Base-by-base conservation (phyloP, 768 basidiomycete species). In the Naganishia kalamii region DNA sequence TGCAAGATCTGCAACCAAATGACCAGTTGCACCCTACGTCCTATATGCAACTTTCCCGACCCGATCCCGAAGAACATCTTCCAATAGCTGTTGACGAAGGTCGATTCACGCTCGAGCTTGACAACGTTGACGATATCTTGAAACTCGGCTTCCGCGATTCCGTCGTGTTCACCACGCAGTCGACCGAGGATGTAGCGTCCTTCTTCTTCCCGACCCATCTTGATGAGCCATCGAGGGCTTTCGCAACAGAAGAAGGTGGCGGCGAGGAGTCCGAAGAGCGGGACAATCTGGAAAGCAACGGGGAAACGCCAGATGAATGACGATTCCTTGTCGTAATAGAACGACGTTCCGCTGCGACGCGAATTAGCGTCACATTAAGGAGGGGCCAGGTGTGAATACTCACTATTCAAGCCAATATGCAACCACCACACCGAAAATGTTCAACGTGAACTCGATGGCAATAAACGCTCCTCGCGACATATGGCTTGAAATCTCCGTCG, bases 161-260 rank as follows among this genome's bases (percentile, higher is more conserved):
- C 40, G 33, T 35, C 46, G 27, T 35, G 25, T 33, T 70, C 66
- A 3, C 57, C 59, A 21, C 65, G 47, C 13, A 70, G 29, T 7
- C 33, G 15, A 21, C 54, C 68, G 17, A 70, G 60, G 33, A 70
- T 60, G 10, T 68, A 48, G 4, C 64, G 60, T 10, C 62, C 66
- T 44, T 70, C 66, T 17, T 67, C 66, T 12, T 61, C 23, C 19
- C 66, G 43, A 15, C 70, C 71, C 23, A 63, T 44, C n/a, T 68
- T 67, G 15, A 70, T 66, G 40, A 74, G 68, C 71, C 71, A 74
- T 47, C 73, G 70, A 13, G 73, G 73, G 11, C 69, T 70, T 52
- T 74, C 71, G n/a, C 70, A 71, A 48, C 70, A 63, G 54, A 70
- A 66, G n/a, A 40, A 65, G 21, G 65, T 51, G 19, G 43, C 23